Base-by-base conservation (phyloP, 306 rosid genomes). In the Mimosa bimucronata region DNA sequence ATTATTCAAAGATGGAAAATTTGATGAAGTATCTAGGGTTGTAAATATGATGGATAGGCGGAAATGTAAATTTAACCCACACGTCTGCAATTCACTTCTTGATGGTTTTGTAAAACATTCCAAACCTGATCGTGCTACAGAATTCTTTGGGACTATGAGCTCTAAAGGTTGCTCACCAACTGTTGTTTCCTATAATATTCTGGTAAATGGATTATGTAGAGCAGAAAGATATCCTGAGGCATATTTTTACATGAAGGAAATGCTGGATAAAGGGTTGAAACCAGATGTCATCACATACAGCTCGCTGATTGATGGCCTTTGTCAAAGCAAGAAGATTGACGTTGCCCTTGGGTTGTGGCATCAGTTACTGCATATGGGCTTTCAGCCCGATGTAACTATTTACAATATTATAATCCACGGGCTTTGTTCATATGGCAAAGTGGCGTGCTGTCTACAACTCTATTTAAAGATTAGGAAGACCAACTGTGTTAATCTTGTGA, bases 361-460 rank as follows among this genome's bases (percentile, higher is more conserved):
- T 72, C 90, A 80, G 72, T 87, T 89, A 77, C 89, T 90, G 44
- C 79, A 84, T 44, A 81, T 66, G 70, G 94, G 92, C 25, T 81
- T 80, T 62, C 84, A 88, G 84, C 97, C 97, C 58, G 94, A 93
- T 85, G 74, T 86, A 38, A 88, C 71, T 3, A 87, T 93, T 91
- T 71, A 88, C 88, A 93, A 95, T 86, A 90, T 89, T 81, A 85
- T 95, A 42, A 89, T 93, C 77, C 98, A 95, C 77, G 92, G 91
- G 64, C 93, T 95, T 73, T 93, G 98, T 83, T 89, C 87, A 66
- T 90, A 87, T 60, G 91, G 91, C 31, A 96, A 93, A 80, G 80
- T 88, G 65, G 85, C 87, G 67, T 75, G 72, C 77, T 98, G 97
- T 65, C 46, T 90, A 86, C 88, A 82, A 84, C 85, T 93, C 71